Evolutionary conservation across 1,284 basidiomycete genomes (phyloP).

Genomic region (Naganishia cerealis): DNA sequence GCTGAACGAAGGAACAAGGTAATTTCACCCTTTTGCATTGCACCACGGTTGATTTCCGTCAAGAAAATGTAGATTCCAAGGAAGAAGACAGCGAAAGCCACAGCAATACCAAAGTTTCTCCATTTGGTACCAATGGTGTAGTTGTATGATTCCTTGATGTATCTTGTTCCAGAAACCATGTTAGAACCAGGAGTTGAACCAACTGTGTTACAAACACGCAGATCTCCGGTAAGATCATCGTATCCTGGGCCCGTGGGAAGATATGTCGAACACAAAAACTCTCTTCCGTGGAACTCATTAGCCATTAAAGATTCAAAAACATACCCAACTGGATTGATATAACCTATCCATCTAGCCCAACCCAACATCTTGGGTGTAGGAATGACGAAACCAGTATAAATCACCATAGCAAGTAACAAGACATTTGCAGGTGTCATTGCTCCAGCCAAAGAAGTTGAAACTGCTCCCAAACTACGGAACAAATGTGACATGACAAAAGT

Average conservation of each 20-base stretch:
- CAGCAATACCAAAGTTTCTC: slow-evolving; percentile 62
- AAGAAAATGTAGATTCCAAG: slow-evolving; percentile 58
- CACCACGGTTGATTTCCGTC: slow-evolving; percentile 56
- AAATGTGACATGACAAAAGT: slow-evolving; percentile 57
- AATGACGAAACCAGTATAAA: slow-evolving; percentile 57
- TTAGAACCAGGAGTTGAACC: slow-evolving; percentile 52
- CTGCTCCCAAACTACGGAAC: slow-evolving; percentile 57
- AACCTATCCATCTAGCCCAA: slow-evolving; percentile 59
- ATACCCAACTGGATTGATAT: slow-evolving; percentile 55
- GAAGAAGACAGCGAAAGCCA: slow-evolving; percentile 60
- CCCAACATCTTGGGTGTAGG: slow-evolving; percentile 49
- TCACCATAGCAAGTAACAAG: slow-evolving; percentile 56
- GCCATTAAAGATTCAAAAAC: slow-evolving; percentile 51
- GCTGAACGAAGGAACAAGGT: slow-evolving; percentile 4
- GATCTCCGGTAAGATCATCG: slow-evolving; percentile 45
- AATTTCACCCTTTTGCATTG: slow-evolving; percentile 56
- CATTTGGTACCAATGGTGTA: slow-evolving; percentile 62
- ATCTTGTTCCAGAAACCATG: slow-evolving; percentile 57
- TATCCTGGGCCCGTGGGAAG: too few species aligned
- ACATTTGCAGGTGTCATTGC: slow-evolving; percentile 57
- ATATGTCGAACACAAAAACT: slow-evolving; percentile 48
- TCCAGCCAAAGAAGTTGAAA: slow-evolving; percentile 53
- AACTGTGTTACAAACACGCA: slow-evolving; percentile 52
- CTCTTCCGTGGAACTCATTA: slow-evolving; percentile 56
- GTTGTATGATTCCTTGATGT: slow-evolving; percentile 62